Evolutionary conservation across 73 alveolate genomes (phyloP), one percentile per base, ranked within the genome.

Genomic region (Blepharisma japonicum): DNA sequence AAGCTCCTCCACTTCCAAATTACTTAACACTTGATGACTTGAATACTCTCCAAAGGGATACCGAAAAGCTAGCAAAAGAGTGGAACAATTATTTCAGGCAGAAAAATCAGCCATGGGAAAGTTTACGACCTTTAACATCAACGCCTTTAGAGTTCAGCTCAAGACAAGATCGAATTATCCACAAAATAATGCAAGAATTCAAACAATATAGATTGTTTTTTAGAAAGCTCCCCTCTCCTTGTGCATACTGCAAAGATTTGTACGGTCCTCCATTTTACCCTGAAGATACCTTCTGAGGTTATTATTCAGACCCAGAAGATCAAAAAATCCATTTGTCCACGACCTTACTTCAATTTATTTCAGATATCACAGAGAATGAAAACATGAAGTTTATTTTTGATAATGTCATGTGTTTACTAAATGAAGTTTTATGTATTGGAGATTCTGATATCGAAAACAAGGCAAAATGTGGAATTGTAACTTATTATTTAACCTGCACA

Each of bases 91-190:
- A 61, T 25, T 61, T 1, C 2, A 25, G 5, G 46, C 14, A 25
- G 14, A 61, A 61, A 61, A 61, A 61, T n/a, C 14, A 25, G 23
- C 74, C 74, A 18, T 61, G 74, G 74, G 74, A 61, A 14, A 61
- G 47, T 5, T 9, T 61, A 2, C 47, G 23, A 4, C 23, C 74
- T 1, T 39, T 39, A 18, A n/a, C 46, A 14, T 11, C 49, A n/a
- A 61, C 74, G 2, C 74, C 74, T 61, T 11, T 14, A 25, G 46
- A 61, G 2, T 20, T 61, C 14, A 11, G 14, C n/a, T 8, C 38
- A 25, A 14, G 49, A 18, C 38, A 18, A 18, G 49, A 61, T 0
- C 38, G 46, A 9, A 18, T 18, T 48, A n/a, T 61, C 11, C 23
- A 18, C 46, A n/a, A 61, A 8, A 20, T 61, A 9, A 61, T 2